Conservation (phyloP, 139 green algal species). For the Chlorella sp. region DNA sequence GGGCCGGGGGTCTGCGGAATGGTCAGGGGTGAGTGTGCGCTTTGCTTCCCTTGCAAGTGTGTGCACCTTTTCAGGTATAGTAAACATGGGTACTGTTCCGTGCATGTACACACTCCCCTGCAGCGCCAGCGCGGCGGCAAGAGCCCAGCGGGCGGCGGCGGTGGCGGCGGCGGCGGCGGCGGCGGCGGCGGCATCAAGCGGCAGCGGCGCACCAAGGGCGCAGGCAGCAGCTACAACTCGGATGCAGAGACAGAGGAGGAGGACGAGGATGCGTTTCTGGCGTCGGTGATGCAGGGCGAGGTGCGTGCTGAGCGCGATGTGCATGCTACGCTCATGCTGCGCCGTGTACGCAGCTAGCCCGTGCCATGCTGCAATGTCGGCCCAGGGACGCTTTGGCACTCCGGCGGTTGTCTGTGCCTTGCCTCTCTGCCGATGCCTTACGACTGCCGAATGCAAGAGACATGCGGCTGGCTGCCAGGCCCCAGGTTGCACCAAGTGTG, state of each 20-base stretch:
- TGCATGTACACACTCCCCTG: neutral
- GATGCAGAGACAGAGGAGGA: constrained; percentile 23
- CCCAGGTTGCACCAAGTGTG: neutral
- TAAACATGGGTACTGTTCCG: no score
- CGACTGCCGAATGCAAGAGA: neutral
- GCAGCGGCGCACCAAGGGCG: constrained; percentile 18
- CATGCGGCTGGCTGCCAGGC: neutral
- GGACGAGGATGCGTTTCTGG: constrained; percentile 18
- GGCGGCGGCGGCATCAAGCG: constrained; percentile 33
- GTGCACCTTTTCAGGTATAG: neutral
- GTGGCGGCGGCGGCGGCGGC: constrained; percentile 4
- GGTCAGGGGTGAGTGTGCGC: no score
- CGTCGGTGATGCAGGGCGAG: neutral
- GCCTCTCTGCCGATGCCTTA: no score
- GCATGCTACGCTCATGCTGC: neutral
- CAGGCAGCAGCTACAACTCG: neutral
- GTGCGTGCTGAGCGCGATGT: neutral
- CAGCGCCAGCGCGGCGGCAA: constrained; percentile 23
- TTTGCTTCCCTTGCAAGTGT: neutral
- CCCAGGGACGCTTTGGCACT: no score
- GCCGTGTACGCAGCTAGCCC: neutral
- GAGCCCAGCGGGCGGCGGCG: neutral
- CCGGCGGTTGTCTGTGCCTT: no score
- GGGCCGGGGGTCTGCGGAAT: no score
- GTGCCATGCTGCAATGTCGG: no score